Evolutionary conservation across 495 filamentous ascomycete species (phyloP).

Genomic region (Xylaria castorea): DNA sequence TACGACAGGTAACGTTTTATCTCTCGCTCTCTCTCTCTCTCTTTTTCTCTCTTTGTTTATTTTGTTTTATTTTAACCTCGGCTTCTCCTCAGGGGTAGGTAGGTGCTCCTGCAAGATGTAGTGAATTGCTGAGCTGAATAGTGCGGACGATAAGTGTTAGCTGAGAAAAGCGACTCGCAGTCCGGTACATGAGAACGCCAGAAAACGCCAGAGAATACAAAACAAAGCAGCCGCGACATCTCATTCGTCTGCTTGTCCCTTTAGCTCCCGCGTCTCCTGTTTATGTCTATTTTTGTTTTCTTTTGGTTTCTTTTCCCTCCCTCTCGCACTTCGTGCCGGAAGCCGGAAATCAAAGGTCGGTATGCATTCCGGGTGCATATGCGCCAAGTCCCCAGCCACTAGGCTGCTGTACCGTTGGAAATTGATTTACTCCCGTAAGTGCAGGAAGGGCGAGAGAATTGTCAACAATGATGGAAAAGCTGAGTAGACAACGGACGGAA

Average conservation of each 20-base stretch:
- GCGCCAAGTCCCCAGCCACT: slow-evolving; percentile 28
- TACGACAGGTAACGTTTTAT: background rate
- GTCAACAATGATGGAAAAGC: background rate
- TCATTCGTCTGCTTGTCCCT: background rate
- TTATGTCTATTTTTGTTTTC: slow-evolving; percentile 14
- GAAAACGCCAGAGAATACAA: slow-evolving; percentile 7
- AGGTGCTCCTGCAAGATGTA: background rate
- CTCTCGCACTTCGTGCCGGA: slow-evolving; percentile 18
- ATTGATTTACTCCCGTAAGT: slow-evolving; percentile 15
- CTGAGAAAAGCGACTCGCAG: slow-evolving; percentile 16
- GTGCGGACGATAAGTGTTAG: slow-evolving; percentile 12
- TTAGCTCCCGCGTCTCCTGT: background rate
- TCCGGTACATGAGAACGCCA: slow-evolving; percentile 1
- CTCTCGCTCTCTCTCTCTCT: background rate
- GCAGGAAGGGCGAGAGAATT: background rate
- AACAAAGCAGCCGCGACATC: background rate
- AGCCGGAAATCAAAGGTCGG: slow-evolving; percentile 29
- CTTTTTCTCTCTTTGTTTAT: background rate
- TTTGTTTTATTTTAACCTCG: too few species aligned
- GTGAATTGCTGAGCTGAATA: slow-evolving; percentile 10
- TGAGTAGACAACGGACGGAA: background rate
- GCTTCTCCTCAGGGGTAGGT: slow-evolving; percentile 12
- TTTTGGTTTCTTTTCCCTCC: slow-evolving; percentile 1
- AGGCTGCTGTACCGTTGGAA: slow-evolving; percentile 11
- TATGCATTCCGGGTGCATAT: slow-evolving; percentile 29